phyloP scores from a whole-genome alignment of 495 filamentous ascomycete species.

The Lentithecium fluviatile region DNA sequence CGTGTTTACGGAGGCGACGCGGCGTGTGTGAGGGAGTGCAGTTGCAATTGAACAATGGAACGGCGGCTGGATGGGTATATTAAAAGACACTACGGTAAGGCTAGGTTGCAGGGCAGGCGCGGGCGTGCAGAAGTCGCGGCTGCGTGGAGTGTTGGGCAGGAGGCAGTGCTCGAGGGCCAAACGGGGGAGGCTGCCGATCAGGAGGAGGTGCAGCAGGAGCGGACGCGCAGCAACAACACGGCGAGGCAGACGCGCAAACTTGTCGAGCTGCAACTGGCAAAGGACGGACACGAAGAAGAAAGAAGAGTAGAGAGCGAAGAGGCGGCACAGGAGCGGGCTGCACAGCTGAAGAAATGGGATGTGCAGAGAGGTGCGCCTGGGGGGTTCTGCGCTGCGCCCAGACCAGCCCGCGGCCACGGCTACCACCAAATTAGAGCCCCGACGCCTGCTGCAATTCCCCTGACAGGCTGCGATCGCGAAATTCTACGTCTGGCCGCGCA shows the following conservation, averaged over 20 bases:
- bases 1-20: too few relatives aligned
- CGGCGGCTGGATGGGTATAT: background rate
- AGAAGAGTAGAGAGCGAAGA: background rate
- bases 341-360: constrained; percentile 18
- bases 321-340: constrained; percentile 5
- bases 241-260: background rate
- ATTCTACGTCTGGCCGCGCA: background rate
- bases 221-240: background rate
- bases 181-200: background rate
- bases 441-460: too few relatives aligned
- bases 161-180: background rate
- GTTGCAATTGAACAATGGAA: background rate
- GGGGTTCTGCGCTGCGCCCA: background rate
- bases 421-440: too few relatives aligned
- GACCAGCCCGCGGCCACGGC: too few relatives aligned
- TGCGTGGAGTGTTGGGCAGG: background rate
- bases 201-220: background rate
- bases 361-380: background rate
- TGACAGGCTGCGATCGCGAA: background rate
- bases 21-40: too few relatives aligned
- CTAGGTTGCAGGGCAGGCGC: background rate
- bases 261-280: background rate
- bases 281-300: constrained; percentile 1
- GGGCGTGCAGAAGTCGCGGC: too few relatives aligned
- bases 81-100: constrained; percentile 3